A percentile compares a stretch with the other conserved stretches of the same genome.
Evolutionary conservation across 2,329 filamentous ascomycete genomes (phyloP).

Genomic region (Macrophomina phaseolina): DNA sequence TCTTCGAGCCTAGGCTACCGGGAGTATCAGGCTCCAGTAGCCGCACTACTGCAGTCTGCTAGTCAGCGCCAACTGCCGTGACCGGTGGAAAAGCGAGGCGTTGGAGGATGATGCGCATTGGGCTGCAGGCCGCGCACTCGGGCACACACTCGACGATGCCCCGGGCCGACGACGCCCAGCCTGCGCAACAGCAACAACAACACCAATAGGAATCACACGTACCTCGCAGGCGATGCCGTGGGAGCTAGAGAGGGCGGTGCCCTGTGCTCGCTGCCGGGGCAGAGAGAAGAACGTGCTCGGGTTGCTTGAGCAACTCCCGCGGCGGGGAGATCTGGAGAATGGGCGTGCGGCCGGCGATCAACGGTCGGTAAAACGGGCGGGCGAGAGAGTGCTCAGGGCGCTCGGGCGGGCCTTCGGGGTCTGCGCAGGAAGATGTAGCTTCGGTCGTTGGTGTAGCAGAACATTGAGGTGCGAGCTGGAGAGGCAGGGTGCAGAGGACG

Average conservation of each 20-base stretch:
- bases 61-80: slow-evolving; percentile 20
- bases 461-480: slow-evolving; percentile 24
- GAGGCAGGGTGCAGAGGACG: background rate
- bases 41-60: slow-evolving; percentile 28
- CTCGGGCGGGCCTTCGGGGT: slow-evolving; percentile 21
- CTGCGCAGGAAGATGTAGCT: slow-evolving; percentile 28
- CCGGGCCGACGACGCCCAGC: background rate
- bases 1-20: background rate
- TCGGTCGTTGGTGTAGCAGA: slow-evolving; percentile 18
- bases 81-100: slow-evolving; percentile 23
- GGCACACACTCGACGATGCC: slow-evolving; percentile 3
- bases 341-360: slow-evolving; percentile 19
- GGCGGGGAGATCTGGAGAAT: slow-evolving; percentile 23
- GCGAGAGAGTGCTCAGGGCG: slow-evolving; percentile 11
- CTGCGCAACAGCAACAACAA: background rate
- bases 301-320: slow-evolving; percentile 26
- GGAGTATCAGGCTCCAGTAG: slow-evolving; percentile 15
- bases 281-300: slow-evolving; percentile 25
- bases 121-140: slow-evolving; percentile 17
- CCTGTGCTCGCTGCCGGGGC: slow-evolving; percentile 9
- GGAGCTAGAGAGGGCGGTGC: background rate
- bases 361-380: slow-evolving; percentile 12
- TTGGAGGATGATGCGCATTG: slow-evolving; percentile 24
- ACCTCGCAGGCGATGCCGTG: slow-evolving; percentile 6
- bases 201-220: background rate